Conservation (phyloP, 208 protist genomes). For the Leishmania aethiopica region DNA sequence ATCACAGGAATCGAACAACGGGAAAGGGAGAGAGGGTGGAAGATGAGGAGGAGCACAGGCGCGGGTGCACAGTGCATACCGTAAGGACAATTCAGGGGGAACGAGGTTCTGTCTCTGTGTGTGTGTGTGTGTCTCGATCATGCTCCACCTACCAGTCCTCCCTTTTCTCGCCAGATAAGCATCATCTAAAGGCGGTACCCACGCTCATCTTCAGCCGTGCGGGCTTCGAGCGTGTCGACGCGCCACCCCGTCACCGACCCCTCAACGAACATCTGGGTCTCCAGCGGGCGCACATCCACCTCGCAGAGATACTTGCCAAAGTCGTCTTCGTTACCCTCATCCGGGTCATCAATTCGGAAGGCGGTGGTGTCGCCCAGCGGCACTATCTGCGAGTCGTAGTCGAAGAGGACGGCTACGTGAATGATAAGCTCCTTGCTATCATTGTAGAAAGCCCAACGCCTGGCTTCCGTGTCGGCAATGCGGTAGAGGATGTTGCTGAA, state of each 20-base stretch:
- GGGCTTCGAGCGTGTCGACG: conserved; percentile 82
- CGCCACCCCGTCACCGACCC: conserved; percentile 74
- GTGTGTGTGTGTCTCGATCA: neutral
- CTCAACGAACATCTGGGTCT: conserved; percentile 79
- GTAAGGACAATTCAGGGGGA: neutral
- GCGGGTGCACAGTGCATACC: neutral
- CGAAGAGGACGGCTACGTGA: conserved; percentile 83
- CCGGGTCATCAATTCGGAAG: conserved; percentile 78
- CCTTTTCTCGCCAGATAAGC: neutral
- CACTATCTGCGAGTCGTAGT: conserved; percentile 80
- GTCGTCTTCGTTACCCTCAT: conserved; percentile 75
- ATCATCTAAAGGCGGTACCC: conserved; percentile 60
- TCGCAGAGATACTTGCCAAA: conserved; percentile 80
- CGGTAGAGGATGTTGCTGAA: conserved; percentile 77
- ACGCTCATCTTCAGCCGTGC: conserved; percentile 52
- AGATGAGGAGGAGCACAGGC: neutral
- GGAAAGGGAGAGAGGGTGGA: neutral
- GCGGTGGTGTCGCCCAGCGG: conserved; percentile 71
- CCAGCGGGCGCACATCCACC: conserved; percentile 66
- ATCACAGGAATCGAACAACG: neutral
- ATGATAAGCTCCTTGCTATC: conserved; percentile 71
- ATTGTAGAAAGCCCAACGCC: conserved; percentile 84
- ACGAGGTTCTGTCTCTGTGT: neutral
- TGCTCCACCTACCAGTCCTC: neutral
- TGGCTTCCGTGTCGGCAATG: conserved; percentile 53